These are phyloP conservation scores for Penicillium psychrosexuale DNA, from an alignment of 2,329 filamentous ascomycete species.

Conservation along the genomic window DNA sequence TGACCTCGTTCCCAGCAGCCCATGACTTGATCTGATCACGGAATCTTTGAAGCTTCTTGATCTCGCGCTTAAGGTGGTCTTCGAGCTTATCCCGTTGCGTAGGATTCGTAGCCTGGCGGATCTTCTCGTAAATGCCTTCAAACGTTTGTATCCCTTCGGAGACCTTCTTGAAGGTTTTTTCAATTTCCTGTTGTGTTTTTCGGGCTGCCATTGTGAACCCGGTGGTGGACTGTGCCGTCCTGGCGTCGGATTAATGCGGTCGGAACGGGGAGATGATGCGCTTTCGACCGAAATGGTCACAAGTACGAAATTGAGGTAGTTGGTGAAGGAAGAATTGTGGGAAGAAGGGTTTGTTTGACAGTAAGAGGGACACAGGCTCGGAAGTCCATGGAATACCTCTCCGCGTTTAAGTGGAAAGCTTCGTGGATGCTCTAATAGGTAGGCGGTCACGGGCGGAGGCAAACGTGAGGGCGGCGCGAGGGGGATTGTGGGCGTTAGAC, in stretches of 20 bases:
- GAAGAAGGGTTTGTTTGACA: constrained; percentile 4
- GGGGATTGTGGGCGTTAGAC: not conserved
- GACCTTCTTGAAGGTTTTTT: constrained; percentile 99
- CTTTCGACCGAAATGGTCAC: constrained; percentile 3
- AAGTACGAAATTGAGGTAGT: constrained; percentile 7
- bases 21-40: constrained; percentile 99
- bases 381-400: constrained; percentile 16
- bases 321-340: not conserved
- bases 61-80: constrained; percentile 96
- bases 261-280: constrained; percentile 13
- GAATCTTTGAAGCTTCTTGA: constrained; percentile 97
- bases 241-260: constrained; percentile 17
- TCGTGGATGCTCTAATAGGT: constrained; percentile 15
- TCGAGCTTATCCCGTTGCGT: constrained; percentile 98
- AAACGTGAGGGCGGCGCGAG: constrained; percentile 5
- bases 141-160: constrained; percentile 88
- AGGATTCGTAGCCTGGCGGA: constrained; percentile 84
- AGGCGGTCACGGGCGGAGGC: constrained; percentile 18
- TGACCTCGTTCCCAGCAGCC: constrained; percentile 97
- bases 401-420: constrained; percentile 22
- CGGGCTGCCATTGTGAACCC: constrained; percentile 73
- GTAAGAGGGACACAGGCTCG: constrained; percentile 11
- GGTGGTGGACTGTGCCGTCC: constrained; percentile 24
- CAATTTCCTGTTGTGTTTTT: constrained; percentile 96
- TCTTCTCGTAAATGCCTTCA: constrained; percentile 96